These are phyloP conservation scores for Pseudoscleropodium purum DNA, from an alignment of 225 moss, liverwort and hornwort species.

Conservation along the genomic window DNA sequence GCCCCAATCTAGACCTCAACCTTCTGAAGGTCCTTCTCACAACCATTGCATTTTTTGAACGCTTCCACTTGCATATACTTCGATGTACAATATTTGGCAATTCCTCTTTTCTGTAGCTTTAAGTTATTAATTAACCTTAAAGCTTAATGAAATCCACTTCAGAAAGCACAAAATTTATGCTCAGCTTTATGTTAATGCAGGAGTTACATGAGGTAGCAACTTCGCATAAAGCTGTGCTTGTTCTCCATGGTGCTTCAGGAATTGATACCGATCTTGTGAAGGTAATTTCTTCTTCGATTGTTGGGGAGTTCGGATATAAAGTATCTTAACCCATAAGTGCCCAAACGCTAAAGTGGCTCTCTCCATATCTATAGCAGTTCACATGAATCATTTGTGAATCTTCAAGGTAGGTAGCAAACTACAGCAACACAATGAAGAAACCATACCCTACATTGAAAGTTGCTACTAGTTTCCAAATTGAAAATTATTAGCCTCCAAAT, in stretches of 20 bases:
- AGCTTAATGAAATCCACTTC: not conserved
- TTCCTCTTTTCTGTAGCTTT: not conserved
- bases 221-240: conserved; percentile 61
- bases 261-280: conserved; percentile 58
- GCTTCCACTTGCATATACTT: not conserved
- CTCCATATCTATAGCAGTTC: not conserved
- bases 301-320: not conserved
- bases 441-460: not conserved
- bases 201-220: conserved; percentile 53
- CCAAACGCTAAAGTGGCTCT: not conserved
- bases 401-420: not conserved
- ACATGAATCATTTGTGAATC: not conserved
- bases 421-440: not conserved
- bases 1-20: conserved; percentile 63
- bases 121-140: not conserved
- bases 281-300: conserved; percentile 22
- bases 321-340: not conserved
- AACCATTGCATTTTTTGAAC: not conserved
- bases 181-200: conserved; percentile 24
- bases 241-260: conserved; percentile 92
- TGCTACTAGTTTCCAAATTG: not conserved
- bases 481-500: not conserved
- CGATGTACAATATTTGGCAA: not conserved
- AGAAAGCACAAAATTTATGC: not conserved
- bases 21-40: conserved; percentile 53